Conservation (phyloP, 768 basidiomycete species). For the Leccinum pellstonianum region DNA sequence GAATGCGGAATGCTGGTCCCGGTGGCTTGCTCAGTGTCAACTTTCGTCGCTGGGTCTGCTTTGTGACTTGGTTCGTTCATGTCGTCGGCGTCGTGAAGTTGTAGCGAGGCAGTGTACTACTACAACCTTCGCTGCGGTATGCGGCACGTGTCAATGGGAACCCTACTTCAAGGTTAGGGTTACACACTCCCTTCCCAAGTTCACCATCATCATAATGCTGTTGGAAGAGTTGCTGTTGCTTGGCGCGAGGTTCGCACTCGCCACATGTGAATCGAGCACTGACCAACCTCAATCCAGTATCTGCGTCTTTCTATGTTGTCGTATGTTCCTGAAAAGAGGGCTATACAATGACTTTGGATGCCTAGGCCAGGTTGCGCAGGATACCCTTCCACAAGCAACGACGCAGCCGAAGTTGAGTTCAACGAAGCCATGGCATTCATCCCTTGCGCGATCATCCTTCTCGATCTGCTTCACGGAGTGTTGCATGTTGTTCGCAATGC, state of each 20-base stretch:
- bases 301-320: constrained; percentile 54
- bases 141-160: constrained; percentile 17
- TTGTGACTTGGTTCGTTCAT: constrained; percentile 34
- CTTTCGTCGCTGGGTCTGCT: constrained; percentile 29
- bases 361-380: constrained; percentile 38
- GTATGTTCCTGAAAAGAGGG: constrained; percentile 54
- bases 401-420: constrained; percentile 20
- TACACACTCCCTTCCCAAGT: constrained; percentile 2
- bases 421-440: constrained; percentile 47
- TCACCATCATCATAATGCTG: constrained; percentile 13
- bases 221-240: constrained; percentile 10
- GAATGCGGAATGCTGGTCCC: constrained; percentile 28
- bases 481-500: constrained; percentile 65
- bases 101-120: constrained; percentile 15
- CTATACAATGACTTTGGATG: constrained; percentile 60
- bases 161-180: constrained; percentile 35
- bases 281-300: constrained; percentile 35
- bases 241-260: constrained; percentile 20
- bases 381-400: constrained; percentile 24
- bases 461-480: constrained; percentile 74
- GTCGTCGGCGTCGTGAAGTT: constrained; percentile 18
- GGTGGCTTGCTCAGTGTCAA: constrained; percentile 28
- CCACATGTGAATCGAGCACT: neutral
- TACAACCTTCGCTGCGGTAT: neutral
- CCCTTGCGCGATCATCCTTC: constrained; percentile 58